Evolutionary conservation across 768 basidiomycete genomes (phyloP).

Genomic region (Boletales sp.): DNA sequence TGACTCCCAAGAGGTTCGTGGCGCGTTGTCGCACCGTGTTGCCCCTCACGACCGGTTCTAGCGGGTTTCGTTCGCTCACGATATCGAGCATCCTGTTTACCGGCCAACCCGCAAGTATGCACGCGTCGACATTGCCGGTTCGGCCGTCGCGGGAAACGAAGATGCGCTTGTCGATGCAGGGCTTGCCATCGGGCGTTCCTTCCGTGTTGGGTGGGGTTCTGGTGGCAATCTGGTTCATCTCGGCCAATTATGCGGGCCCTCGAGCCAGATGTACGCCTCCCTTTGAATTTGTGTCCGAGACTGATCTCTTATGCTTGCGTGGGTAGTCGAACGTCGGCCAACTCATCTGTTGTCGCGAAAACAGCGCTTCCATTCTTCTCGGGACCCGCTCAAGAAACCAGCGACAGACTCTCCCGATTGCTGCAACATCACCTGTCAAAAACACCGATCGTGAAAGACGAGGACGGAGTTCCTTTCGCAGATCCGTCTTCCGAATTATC

Average conservation of each 20-base stretch:
- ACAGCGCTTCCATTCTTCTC: conserved; percentile 45
- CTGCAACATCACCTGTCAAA: conserved; percentile 75
- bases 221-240: conserved; percentile 71
- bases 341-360: conserved; percentile 56
- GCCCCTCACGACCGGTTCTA: conserved; percentile 26
- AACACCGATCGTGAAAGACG: conserved; percentile 68
- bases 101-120: conserved; percentile 80
- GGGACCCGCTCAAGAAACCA: conserved; percentile 29
- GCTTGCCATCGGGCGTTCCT: conserved; percentile 80
- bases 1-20: conserved; percentile 58
- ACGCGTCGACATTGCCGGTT: conserved; percentile 65
- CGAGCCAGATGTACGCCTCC: conserved; percentile 46
- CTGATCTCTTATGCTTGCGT: conserved; percentile 5
- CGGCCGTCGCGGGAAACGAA: conserved; percentile 63
- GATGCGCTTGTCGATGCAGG: conserved; percentile 75
- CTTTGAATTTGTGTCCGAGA: conserved; percentile 1
- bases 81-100: conserved; percentile 62
- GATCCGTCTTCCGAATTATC: conserved; percentile 59
- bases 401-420: conserved; percentile 52
- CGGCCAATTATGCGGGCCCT: conserved; percentile 68
- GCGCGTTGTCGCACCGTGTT: conserved; percentile 1
- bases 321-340: conserved; percentile 51
- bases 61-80: conserved; percentile 78
- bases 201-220: conserved; percentile 89
- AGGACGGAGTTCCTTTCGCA: conserved; percentile 67